Conservation (phyloP, 2,329 filamentous ascomycete species). For the Microcyclospora pomicola region DNA sequence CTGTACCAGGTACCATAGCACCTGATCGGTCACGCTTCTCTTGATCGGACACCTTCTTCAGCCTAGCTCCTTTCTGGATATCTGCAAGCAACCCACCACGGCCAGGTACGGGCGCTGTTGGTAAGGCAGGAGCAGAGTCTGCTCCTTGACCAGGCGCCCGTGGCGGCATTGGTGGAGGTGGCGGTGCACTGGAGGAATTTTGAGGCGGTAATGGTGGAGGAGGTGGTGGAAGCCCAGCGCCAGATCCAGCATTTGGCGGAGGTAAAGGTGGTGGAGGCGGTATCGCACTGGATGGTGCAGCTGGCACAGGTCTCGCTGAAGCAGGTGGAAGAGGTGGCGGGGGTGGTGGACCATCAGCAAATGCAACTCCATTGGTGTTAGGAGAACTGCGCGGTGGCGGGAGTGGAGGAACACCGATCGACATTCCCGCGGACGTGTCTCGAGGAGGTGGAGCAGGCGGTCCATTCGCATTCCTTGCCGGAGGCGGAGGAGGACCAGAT, state of each 20-base stretch:
- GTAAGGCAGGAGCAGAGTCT: constrained; percentile 34
- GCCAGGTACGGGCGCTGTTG: constrained; percentile 30
- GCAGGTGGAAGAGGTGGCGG: constrained; percentile 22
- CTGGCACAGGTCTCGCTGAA: constrained; percentile 17
- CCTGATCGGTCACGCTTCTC: constrained; percentile 60
- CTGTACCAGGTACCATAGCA: constrained; percentile 43
- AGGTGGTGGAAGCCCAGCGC: constrained; percentile 26
- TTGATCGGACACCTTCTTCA: constrained; percentile 61
- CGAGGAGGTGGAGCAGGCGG: constrained; percentile 44
- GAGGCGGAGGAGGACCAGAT: constrained; percentile 58
- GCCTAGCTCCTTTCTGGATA: constrained; percentile 50
- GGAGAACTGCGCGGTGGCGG: constrained; percentile 49
- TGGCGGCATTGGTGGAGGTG: constrained; percentile 26
- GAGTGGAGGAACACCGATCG: constrained; percentile 22
- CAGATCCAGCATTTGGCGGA: constrained; percentile 26
- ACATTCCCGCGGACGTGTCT: constrained; percentile 15
- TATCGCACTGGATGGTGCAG: constrained; percentile 12
- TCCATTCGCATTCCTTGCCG: constrained; percentile 41
- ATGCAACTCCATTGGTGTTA: constrained; percentile 30
- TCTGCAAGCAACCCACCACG: constrained; percentile 53
- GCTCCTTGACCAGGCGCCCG: constrained; percentile 23
- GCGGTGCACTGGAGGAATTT: constrained; percentile 19
- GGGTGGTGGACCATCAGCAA: constrained; percentile 21
- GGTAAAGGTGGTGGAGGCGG: constrained; percentile 32
- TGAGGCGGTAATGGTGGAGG: constrained; percentile 36